Conservation (phyloP, 2,329 filamentous ascomycete genomes). For the Elsinoe australis region DNA sequence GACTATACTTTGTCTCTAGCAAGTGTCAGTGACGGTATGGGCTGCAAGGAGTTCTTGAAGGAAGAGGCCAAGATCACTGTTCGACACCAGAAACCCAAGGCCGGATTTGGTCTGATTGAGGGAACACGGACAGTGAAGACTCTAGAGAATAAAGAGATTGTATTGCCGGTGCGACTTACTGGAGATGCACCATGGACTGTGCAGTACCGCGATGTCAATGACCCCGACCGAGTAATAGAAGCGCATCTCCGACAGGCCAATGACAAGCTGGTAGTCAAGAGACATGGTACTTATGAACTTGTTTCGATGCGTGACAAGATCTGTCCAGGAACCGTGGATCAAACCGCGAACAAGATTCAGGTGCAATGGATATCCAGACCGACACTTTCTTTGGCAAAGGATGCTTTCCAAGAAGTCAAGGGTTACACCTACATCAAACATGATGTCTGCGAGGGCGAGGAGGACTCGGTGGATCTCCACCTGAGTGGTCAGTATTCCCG, state of each 20-base stretch:
- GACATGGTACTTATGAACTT: constrained; percentile 67
- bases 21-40: constrained; percentile 76
- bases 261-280: constrained; percentile 25
- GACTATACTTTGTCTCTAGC: constrained; percentile 83
- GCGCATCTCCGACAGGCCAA: constrained; percentile 24
- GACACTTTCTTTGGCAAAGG: constrained; percentile 53
- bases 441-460: constrained; percentile 88
- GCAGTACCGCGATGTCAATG: constrained; percentile 51
- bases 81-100: constrained; percentile 78
- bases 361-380: constrained; percentile 83
- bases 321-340: constrained; percentile 75
- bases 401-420: constrained; percentile 49
- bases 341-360: constrained; percentile 64
- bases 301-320: constrained; percentile 66
- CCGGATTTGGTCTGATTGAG: constrained; percentile 76
- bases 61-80: constrained; percentile 81
- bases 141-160: constrained; percentile 65
- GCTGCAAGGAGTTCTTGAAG: constrained; percentile 78
- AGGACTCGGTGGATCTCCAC: constrained; percentile 76
- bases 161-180: constrained; percentile 74
- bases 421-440: constrained; percentile 59
- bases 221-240: constrained; percentile 29
- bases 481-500: constrained; percentile 56
- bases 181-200: constrained; percentile 81
- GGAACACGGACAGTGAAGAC: constrained; percentile 67